These are phyloP conservation scores for Tricholoma bakamatsutake DNA, from an alignment of 768 basidiomycete species.

Conservation along the genomic window DNA sequence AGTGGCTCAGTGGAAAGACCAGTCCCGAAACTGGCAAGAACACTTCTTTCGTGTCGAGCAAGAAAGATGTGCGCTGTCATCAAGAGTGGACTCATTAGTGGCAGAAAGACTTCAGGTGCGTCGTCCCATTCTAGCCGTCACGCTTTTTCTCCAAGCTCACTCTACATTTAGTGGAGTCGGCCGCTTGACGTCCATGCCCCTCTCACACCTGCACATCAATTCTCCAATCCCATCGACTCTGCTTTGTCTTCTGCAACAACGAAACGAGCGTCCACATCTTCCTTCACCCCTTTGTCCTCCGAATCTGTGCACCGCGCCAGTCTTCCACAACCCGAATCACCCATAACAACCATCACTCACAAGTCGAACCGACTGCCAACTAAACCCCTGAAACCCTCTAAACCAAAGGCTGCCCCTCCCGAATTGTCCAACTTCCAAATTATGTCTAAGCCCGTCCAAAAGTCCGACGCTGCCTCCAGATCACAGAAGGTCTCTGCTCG, in stretches of 20 bases:
- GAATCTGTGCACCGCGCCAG: conserved; percentile 20
- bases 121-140: conserved; percentile 15
- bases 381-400: conserved; percentile 6
- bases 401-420: conserved; percentile 4
- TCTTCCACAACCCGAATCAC: conserved; percentile 20
- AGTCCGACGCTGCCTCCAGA: conserved; percentile 1
- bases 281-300: conserved; percentile 24
- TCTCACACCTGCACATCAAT: conserved; percentile 29
- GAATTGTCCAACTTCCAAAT: neutral
- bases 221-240: conserved; percentile 19
- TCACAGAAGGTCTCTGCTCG: conserved; percentile 8
- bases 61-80: conserved; percentile 53
- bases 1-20: conserved; percentile 67
- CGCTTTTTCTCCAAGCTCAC: conserved; percentile 4
- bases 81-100: conserved; percentile 54
- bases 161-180: conserved; percentile 9
- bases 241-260: conserved; percentile 27
- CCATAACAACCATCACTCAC: conserved; percentile 12
- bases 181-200: conserved; percentile 14
- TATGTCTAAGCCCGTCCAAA: neutral
- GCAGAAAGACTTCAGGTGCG: conserved; percentile 43
- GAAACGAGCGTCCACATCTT: conserved; percentile 23
- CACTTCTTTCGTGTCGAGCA: conserved; percentile 72
- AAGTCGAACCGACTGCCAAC: conserved; percentile 7
- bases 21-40: conserved; percentile 74